These are phyloP conservation scores for Angomonas desouzai DNA, from an alignment of 208 protist species.

Conservation along the genomic window DNA sequence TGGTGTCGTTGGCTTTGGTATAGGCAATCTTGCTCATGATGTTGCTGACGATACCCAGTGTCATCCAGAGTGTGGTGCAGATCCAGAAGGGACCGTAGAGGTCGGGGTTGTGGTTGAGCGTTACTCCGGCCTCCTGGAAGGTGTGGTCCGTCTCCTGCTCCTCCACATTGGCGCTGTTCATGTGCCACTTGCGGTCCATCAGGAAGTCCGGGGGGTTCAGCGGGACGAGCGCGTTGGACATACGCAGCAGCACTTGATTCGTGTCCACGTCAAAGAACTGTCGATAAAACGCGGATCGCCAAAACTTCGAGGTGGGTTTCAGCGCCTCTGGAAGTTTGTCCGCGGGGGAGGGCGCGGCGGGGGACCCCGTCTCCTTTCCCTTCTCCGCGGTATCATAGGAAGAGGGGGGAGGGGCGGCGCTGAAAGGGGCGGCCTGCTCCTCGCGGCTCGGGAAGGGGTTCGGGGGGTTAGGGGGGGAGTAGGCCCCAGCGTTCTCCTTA, in stretches of 20 bases:
- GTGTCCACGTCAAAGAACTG: slow-evolving; percentile 90
- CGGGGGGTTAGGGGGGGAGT: background rate
- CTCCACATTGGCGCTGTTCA: slow-evolving; percentile 12
- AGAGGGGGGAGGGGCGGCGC: background rate
- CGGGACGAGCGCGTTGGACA: slow-evolving; percentile 65
- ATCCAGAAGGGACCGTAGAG: slow-evolving; percentile 91
- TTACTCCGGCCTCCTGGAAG: slow-evolving; percentile 42
- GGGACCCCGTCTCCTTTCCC: background rate
- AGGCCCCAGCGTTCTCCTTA: slow-evolving; percentile 26
- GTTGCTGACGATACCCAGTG: slow-evolving; percentile 78
- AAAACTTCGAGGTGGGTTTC: slow-evolving; percentile 58
- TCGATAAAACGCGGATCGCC: slow-evolving; percentile 83
- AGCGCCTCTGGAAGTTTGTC: slow-evolving; percentile 5
- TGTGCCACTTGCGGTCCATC: slow-evolving; percentile 74
- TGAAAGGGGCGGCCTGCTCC: background rate
- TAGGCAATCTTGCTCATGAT: slow-evolving; percentile 67
- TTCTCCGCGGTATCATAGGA: slow-evolving; percentile 9
- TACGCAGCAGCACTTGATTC: slow-evolving; percentile 65
- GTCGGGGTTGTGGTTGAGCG: slow-evolving; percentile 58
- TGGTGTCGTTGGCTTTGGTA: slow-evolving; percentile 19
- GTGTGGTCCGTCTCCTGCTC: slow-evolving; percentile 15
- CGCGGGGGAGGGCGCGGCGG: background rate
- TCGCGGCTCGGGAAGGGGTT: background rate
- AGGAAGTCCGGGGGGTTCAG: slow-evolving; percentile 80
- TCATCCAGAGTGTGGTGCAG: slow-evolving; percentile 89